Conservation (phyloP, 805 yeast genomes). For the Ascoidea tarda region DNA sequence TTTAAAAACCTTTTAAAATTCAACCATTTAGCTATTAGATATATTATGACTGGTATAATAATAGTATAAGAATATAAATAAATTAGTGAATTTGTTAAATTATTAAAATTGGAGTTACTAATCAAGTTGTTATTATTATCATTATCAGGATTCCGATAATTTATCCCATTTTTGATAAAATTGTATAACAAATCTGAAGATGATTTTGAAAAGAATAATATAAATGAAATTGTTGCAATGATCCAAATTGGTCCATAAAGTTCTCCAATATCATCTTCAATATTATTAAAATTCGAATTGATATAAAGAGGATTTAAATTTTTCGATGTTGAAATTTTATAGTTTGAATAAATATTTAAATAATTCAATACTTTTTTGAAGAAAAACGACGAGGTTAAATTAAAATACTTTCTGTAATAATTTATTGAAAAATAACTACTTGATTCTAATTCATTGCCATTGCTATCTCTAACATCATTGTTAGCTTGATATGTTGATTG, state of each 20-base stretch:
- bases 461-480: not conserved
- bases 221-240: slow-evolving; percentile 64
- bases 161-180: slow-evolving; percentile 26
- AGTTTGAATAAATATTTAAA: slow-evolving; percentile 34
- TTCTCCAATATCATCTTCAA: slow-evolving; percentile 40
- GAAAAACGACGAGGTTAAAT: slow-evolving; percentile 54
- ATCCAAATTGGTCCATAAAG: slow-evolving; percentile 88
- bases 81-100: slow-evolving; percentile 42
- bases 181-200: slow-evolving; percentile 51
- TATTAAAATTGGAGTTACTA: slow-evolving; percentile 43
- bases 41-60: slow-evolving; percentile 43
- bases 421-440: slow-evolving; percentile 40
- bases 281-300: not conserved
- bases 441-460: slow-evolving; percentile 1
- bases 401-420: slow-evolving; percentile 54
- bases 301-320: not conserved
- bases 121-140: slow-evolving; percentile 33
- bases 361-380: slow-evolving; percentile 36
- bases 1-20: slow-evolving; percentile 36
- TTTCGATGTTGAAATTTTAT: slow-evolving; percentile 9
- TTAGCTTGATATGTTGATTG: not conserved
- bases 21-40: slow-evolving; percentile 32
- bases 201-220: slow-evolving; percentile 64
- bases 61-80: slow-evolving; percentile 69
- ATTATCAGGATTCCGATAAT: slow-evolving; percentile 10